phyloP scores from a whole-genome alignment of 495 filamentous ascomycete genomes.

The Aspergillus haitiensis region DNA sequence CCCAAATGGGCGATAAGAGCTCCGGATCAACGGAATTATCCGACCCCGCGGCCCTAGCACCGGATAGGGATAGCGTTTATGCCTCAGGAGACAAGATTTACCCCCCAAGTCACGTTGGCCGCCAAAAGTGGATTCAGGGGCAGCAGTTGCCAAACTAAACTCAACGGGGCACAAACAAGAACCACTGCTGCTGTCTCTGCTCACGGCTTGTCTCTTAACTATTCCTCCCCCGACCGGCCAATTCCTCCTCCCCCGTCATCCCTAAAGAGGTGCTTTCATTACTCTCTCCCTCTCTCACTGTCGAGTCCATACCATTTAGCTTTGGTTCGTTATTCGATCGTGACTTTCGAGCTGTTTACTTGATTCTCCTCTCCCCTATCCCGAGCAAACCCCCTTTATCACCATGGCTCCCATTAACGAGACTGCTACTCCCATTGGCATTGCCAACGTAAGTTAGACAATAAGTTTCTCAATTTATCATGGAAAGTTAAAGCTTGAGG shows the following conservation, averaged over 20 bases:
- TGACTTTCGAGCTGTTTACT: conserved; percentile 24
- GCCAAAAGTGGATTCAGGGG: conserved; percentile 28
- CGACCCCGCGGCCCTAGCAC: conserved; percentile 25
- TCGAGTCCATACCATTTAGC: conserved; percentile 1
- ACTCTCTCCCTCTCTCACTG: conserved; percentile 8
- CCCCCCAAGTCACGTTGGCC: conserved; percentile 12
- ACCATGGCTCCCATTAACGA: conserved; percentile 79
- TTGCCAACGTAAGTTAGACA: conserved; percentile 78
- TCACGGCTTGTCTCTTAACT: conserved; percentile 10
- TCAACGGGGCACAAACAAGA: conserved; percentile 22
- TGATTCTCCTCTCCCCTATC: conserved; percentile 19
- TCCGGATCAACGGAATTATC: conserved; percentile 28
- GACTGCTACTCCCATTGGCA: conserved; percentile 93
- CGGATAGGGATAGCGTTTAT: conserved; percentile 18
- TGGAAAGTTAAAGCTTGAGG: neutral
- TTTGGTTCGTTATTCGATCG: conserved; percentile 15
- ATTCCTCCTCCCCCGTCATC: conserved; percentile 24
- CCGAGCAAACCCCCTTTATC: conserved; percentile 32
- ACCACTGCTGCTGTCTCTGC: conserved; percentile 17
- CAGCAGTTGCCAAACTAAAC: conserved; percentile 25
- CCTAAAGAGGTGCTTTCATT: conserved; percentile 21
- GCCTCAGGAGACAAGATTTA: conserved; percentile 13
- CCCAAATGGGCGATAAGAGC: conserved; percentile 30
- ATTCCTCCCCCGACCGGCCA: conserved; percentile 11
- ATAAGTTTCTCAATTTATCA: neutral